Evolutionary conservation across 805 yeast genomes (phyloP).

Genomic region (Yamadazyma sp.): DNA sequence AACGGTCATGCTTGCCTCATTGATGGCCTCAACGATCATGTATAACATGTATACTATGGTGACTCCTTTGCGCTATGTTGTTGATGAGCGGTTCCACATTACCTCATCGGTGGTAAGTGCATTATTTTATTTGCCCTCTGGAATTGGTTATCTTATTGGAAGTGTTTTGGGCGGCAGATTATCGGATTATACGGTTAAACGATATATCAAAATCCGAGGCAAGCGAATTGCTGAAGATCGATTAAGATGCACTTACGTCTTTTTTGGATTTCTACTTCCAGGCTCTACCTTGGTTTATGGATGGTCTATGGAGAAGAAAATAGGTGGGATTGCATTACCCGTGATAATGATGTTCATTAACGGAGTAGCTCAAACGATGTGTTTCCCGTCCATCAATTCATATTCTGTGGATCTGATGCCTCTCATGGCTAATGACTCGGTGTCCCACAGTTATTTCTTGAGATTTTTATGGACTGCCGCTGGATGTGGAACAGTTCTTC

Average conservation of each 20-base stretch:
- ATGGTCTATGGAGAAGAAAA: constrained; percentile 46
- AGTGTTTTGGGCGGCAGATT: constrained; percentile 49
- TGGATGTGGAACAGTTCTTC: constrained; percentile 46
- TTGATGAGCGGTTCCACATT: constrained; percentile 52
- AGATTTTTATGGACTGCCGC: constrained; percentile 50
- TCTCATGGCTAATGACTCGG: constrained; percentile 49
- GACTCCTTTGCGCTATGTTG: constrained; percentile 54
- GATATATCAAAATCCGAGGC: constrained; percentile 42
- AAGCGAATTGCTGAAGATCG: constrained; percentile 52
- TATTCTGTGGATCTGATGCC: constrained; percentile 59
- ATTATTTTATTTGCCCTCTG: constrained; percentile 55
- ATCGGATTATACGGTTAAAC: constrained; percentile 47
- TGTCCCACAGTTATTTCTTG: constrained; percentile 49
- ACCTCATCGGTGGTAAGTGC: constrained; percentile 47
- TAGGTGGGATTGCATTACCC: constrained; percentile 56
- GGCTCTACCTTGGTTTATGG: constrained; percentile 48
- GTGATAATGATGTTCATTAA: constrained; percentile 45
- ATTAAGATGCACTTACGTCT: constrained; percentile 22
- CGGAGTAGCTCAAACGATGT: constrained; percentile 49
- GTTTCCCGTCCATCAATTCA: constrained; percentile 51
- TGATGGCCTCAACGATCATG: constrained; percentile 36
- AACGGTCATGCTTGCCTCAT: constrained; percentile 41
- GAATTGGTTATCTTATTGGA: constrained; percentile 50
- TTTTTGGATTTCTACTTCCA: constrained; percentile 44
- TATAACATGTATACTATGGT: constrained; percentile 51